Base-by-base conservation (phyloP, 129 eudicot genomes). In the Chrysanthemum lavandulifolium region DNA sequence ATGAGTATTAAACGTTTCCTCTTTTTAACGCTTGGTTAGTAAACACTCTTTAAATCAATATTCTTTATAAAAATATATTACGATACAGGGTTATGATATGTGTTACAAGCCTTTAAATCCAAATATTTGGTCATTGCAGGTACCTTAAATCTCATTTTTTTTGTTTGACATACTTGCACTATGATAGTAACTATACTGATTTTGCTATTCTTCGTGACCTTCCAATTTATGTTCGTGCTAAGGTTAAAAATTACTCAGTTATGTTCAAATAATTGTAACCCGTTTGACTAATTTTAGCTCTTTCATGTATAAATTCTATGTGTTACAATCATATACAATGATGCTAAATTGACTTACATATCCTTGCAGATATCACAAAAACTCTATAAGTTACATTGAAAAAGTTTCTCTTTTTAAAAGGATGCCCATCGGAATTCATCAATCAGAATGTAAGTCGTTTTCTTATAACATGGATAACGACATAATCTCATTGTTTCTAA, bases 151-250 rank as follows among this genome's bases (percentile, higher is more conserved):
- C 97, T 68, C 75, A 85, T 78, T 94, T 90, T 73, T 14, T 90
- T 31, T 27, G 51, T 14, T 85, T 21, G 96, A 94, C 66, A 50
- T 90, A 55, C 96, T 94, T 59, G 88, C 84, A 94, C 40, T 90
- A 94, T 27, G 99, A 94, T 73, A 94, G 99, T 72, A 88, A 91
- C 78, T 86, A 84, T 48, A 94, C 96, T 18, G 97, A 94, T 73
- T 88, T 89, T 64, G 72, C 89, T 73, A 82, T 88, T 78, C 91
- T 94, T 68, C 93, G 84, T 36, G 99, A 90, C 80, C 84, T 94
- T 66, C 99, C 96, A 52, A 88, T 90, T 51, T 94, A 97, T 29
- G 85, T 94, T 23, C 93, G 97, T 56, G 91, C 96, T 25, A 90
- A 90, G 97, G 98, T 93, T 85, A 45, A 65, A 31, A 31, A 31